Evolutionary conservation across 1,139 yeast genomes (phyloP).

Genomic region (Debaryomyces subglobosus): DNA sequence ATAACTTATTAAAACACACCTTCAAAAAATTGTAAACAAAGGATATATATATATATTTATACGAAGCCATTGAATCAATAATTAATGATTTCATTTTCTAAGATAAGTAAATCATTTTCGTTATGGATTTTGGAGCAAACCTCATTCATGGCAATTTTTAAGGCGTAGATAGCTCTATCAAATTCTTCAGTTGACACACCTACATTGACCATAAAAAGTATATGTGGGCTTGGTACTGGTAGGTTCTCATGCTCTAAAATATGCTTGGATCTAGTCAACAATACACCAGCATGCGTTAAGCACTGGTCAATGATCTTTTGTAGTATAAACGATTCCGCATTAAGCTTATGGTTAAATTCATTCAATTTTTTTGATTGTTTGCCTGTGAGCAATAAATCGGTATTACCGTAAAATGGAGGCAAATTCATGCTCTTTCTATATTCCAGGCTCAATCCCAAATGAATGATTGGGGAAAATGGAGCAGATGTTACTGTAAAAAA

Average conservation of each 20-base stretch:
- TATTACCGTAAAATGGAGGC: conserved; percentile 52
- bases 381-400: conserved; percentile 41
- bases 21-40: background rate
- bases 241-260: conserved; percentile 75
- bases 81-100: conserved; percentile 23
- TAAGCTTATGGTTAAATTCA: conserved; percentile 47
- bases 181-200: conserved; percentile 60
- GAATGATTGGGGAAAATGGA: conserved; percentile 66
- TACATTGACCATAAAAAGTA: conserved; percentile 62
- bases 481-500: conserved; percentile 59
- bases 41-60: conserved; percentile 1
- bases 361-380: conserved; percentile 39
- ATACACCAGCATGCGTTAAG: conserved; percentile 52
- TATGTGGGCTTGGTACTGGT: conserved; percentile 70
- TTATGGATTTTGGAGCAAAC: conserved; percentile 20
- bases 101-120: conserved; percentile 21
- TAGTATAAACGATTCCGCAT: conserved; percentile 62
- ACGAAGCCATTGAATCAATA: conserved; percentile 9
- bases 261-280: conserved; percentile 71
- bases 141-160: conserved; percentile 20
- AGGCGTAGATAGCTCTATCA: conserved; percentile 22
- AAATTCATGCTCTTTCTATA: conserved; percentile 46
- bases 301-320: conserved; percentile 64
- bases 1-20: conserved; percentile 5
- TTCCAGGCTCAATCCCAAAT: conserved; percentile 53